These are phyloP conservation scores for Heterobasidion irregulare DNA, from an alignment of 1,284 basidiomycete species.

Conservation along the genomic window DNA sequence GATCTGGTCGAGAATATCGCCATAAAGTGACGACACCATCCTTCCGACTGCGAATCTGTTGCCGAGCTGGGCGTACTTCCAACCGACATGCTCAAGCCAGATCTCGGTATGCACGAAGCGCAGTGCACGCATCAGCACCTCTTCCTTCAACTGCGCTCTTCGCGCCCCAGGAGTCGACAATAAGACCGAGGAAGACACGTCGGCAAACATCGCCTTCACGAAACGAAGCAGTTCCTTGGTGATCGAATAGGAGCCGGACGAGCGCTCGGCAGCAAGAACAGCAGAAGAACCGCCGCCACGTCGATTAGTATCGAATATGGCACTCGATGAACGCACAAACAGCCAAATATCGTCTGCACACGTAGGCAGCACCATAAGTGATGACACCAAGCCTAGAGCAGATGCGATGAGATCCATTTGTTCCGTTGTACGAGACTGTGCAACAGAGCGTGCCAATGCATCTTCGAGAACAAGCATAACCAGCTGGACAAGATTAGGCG, in stretches of 20 bases:
- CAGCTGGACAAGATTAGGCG: slow-evolving; percentile 61
- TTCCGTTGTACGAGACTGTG: slow-evolving; percentile 33
- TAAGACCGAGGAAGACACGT: slow-evolving; percentile 54
- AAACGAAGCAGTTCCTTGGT: slow-evolving; percentile 72
- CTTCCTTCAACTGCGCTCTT: slow-evolving; percentile 68
- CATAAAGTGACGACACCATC: slow-evolving; percentile 58
- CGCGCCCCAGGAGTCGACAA: slow-evolving; percentile 44
- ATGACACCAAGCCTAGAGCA: slow-evolving; percentile 71
- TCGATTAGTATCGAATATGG: slow-evolving; percentile 64
- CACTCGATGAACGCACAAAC: slow-evolving; percentile 70
- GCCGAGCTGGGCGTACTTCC: slow-evolving; percentile 73
- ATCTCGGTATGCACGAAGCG: slow-evolving; percentile 77
- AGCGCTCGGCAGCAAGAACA: slow-evolving; percentile 65
- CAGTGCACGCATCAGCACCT: slow-evolving; percentile 71
- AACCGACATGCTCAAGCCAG: slow-evolving; percentile 77
- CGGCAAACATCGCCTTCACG: slow-evolving; percentile 67
- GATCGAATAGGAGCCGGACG: slow-evolving; percentile 72
- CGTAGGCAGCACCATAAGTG: slow-evolving; percentile 64
- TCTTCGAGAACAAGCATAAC: slow-evolving; percentile 82
- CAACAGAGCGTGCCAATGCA: slow-evolving; percentile 49
- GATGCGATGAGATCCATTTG: slow-evolving; percentile 59
- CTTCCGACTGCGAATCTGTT: slow-evolving; percentile 77
- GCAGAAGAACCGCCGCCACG: slow-evolving; percentile 47
- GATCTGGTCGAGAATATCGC: slow-evolving; percentile 56
- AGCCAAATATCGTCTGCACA: slow-evolving; percentile 81